These are phyloP conservation scores for Lumnitzera littorea DNA, from an alignment of 345 rosid species.

Conservation along the genomic window DNA sequence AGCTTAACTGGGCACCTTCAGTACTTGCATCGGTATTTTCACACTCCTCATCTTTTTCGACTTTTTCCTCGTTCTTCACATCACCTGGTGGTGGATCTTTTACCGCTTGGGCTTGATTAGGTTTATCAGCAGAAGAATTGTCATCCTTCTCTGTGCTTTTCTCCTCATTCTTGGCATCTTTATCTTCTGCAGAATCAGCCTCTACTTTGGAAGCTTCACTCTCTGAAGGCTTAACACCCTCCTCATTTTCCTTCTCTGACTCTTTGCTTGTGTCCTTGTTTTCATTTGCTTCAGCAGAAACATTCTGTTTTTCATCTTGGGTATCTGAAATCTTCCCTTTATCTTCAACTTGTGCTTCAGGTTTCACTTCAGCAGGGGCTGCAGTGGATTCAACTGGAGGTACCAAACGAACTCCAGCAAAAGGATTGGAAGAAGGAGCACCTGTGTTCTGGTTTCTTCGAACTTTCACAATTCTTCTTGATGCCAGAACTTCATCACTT, in stretches of 20 bases:
- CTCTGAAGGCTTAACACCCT: constrained; percentile 16
- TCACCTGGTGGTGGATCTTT: constrained; percentile 27
- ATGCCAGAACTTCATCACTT: constrained; percentile 76
- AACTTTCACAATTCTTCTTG: constrained; percentile 71
- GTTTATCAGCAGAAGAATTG: constrained; percentile 23
- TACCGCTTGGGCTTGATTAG: constrained; percentile 28
- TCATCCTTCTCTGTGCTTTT: constrained; percentile 18
- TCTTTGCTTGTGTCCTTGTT: constrained; percentile 1
- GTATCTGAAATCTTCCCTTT: not conserved
- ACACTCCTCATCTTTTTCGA: constrained; percentile 26
- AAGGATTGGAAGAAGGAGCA: constrained; percentile 62
- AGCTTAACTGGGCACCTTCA: constrained; percentile 48
- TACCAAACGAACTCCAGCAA: constrained; percentile 68
- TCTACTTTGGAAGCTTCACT: constrained; percentile 4
- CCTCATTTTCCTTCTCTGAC: constrained; percentile 14
- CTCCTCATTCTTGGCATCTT: constrained; percentile 12
- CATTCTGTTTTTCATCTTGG: not conserved
- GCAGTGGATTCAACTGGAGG: constrained; percentile 29
- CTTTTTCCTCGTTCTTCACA: constrained; percentile 28
- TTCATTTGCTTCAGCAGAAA: constrained; percentile 4
- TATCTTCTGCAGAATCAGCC: constrained; percentile 8
- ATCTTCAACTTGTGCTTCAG: not conserved
- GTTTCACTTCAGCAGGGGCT: constrained; percentile 8
- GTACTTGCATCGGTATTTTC: constrained; percentile 35
- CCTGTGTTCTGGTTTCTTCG: constrained; percentile 49